Percentiles rank a stretch among this genome's conserved stretches.
These are phyloP conservation scores for Wickerhamiella dianesei DNA, from an alignment of 805 yeast genomes.

Conservation along the genomic window DNA sequence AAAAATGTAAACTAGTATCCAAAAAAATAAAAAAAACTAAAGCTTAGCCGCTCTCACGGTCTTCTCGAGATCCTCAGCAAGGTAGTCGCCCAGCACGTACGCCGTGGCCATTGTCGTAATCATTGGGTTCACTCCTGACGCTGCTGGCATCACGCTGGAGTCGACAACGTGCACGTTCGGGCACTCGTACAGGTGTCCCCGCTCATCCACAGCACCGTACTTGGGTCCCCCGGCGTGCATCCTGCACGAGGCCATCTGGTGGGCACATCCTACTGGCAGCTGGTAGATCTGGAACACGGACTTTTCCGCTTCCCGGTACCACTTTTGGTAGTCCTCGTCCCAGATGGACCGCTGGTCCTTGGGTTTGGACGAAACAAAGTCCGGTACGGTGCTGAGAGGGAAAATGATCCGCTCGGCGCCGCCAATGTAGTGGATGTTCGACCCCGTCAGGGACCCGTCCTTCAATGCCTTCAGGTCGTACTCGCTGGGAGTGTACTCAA, in stretches of 20 bases:
- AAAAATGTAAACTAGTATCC: neutral
- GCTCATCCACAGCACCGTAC: constrained; percentile 32
- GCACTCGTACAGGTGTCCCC: constrained; percentile 37
- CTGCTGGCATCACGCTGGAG: constrained; percentile 38
- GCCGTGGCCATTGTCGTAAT: constrained; percentile 36
- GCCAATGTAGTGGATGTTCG: constrained; percentile 35
- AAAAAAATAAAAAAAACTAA: neutral
- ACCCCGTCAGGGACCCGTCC: constrained; percentile 28
- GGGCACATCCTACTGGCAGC: constrained; percentile 34
- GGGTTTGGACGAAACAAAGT: constrained; percentile 26
- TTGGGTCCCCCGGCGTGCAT: constrained; percentile 30
- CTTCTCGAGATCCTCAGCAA: constrained; percentile 23
- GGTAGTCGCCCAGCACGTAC: constrained; percentile 29
- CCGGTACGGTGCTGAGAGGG: constrained; percentile 25
- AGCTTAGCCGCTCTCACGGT: neutral
- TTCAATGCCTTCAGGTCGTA: constrained; percentile 32
- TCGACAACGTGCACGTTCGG: constrained; percentile 38
- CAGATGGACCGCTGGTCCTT: constrained; percentile 26
- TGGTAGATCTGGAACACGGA: constrained; percentile 21
- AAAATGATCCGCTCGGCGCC: constrained; percentile 35
- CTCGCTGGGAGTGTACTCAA: constrained; percentile 31
- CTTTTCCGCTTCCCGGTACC: constrained; percentile 20
- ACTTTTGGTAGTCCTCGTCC: constrained; percentile 31
- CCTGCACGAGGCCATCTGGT: constrained; percentile 41
- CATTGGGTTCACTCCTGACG: constrained; percentile 45